Conservation (phyloP, 2,329 filamentous ascomycete species). For the Alternaria triticina region DNA sequence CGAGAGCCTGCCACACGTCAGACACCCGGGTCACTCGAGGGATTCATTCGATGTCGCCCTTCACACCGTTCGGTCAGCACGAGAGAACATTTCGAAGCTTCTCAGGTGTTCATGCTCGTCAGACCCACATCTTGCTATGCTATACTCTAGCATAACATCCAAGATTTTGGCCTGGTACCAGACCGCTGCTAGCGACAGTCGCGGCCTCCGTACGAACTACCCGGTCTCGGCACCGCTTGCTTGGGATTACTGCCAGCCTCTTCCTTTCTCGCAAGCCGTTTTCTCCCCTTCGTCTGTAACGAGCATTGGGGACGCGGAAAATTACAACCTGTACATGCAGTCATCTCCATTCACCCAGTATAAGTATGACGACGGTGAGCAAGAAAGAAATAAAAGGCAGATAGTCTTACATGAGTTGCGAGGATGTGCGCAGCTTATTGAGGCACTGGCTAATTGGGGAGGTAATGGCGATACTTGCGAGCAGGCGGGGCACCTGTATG, state of each 20-base stretch:
- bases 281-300: conserved; percentile 18
- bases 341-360: conserved; percentile 35
- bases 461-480: conserved; percentile 21
- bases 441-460: conserved; percentile 37
- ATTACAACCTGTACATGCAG: conserved; percentile 31
- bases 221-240: conserved; percentile 8
- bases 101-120: conserved; percentile 40
- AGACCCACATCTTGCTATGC: conserved; percentile 43
- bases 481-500: conserved; percentile 40
- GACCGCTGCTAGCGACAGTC: conserved; percentile 34
- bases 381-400: conserved; percentile 32
- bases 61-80: conserved; percentile 10
- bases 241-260: neutral
- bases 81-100: conserved; percentile 36
- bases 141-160: conserved; percentile 43
- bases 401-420: conserved; percentile 37
- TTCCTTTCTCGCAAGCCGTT: conserved; percentile 20
- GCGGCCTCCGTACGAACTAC: conserved; percentile 14
- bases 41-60: conserved; percentile 35
- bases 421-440: conserved; percentile 37
- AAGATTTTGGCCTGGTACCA: conserved; percentile 45
- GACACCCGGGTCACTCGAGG: conserved; percentile 19
- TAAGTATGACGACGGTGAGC: conserved; percentile 36
- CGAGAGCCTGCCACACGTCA: conserved; percentile 36
- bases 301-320: conserved; percentile 14